These are phyloP conservation scores for Myxozyma kluyveri DNA, from an alignment of 805 yeast genomes.

Conservation along the genomic window DNA sequence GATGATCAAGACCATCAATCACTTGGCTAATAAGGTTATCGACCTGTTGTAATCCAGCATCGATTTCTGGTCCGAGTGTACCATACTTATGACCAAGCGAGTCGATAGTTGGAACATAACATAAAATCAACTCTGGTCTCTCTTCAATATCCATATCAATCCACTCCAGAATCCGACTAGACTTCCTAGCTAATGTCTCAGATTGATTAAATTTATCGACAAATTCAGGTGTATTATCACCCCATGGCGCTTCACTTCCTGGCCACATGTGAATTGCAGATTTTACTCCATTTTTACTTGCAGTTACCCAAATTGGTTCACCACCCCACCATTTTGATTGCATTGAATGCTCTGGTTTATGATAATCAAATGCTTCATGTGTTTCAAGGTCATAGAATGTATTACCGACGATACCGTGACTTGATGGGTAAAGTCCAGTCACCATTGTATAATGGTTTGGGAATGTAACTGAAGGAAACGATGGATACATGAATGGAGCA, in stretches of 20 bases:
- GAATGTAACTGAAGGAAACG: slow-evolving; percentile 85
- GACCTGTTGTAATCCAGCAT: slow-evolving; percentile 56
- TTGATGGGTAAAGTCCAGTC: slow-evolving; percentile 79
- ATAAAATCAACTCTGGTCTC: slow-evolving; percentile 73
- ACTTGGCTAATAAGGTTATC: slow-evolving; percentile 61
- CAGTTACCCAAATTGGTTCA: slow-evolving; percentile 84
- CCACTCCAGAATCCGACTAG: slow-evolving; percentile 61
- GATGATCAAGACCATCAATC: slow-evolving; percentile 45
- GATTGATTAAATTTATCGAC: slow-evolving; percentile 64
- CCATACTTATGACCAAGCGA: slow-evolving; percentile 75
- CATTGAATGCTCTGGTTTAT: slow-evolving; percentile 52
- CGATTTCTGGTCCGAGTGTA: slow-evolving; percentile 57
- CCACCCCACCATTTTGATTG: slow-evolving; percentile 81
- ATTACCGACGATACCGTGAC: slow-evolving; percentile 86
- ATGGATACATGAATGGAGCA: slow-evolving; percentile 81
- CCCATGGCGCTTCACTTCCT: slow-evolving; percentile 73
- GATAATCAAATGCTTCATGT: slow-evolving; percentile 59
- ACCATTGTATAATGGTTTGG: slow-evolving; percentile 91
- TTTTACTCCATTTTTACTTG: slow-evolving; percentile 55
- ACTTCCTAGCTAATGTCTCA: slow-evolving; percentile 58
- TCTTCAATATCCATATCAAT: slow-evolving; percentile 52
- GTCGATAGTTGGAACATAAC: slow-evolving; percentile 80
- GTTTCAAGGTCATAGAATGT: slow-evolving; percentile 64
- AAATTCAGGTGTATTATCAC: slow-evolving; percentile 48
- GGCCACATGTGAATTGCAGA: slow-evolving; percentile 97